These are phyloP conservation scores for Batrachochytrium dendrobatidis DNA, from an alignment of 371 early-diverging fungal genomes.

Conservation along the genomic window DNA sequence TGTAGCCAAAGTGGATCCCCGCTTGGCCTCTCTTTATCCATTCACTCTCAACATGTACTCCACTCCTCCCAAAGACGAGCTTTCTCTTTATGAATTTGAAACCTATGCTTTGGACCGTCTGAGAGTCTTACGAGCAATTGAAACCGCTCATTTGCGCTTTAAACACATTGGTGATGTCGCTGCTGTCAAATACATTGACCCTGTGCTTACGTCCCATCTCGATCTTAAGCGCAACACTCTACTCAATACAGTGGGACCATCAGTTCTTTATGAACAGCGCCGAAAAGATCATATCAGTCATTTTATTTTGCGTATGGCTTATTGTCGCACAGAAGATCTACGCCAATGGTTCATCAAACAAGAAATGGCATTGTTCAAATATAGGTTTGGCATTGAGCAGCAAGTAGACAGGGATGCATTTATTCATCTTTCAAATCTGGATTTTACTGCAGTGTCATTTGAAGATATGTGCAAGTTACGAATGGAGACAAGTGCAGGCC, in stretches of 20 bases:
- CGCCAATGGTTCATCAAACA: slow-evolving; percentile 86
- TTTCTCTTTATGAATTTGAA: slow-evolving; percentile 90
- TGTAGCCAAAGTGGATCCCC: too few species aligned
- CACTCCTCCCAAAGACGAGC: slow-evolving; percentile 59
- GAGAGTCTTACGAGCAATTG: slow-evolving; percentile 73
- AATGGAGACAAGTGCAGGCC: neutral
- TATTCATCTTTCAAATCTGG: slow-evolving; percentile 41
- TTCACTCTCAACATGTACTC: slow-evolving; percentile 72
- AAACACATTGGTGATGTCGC: slow-evolving; percentile 52
- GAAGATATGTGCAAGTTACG: slow-evolving; percentile 6
- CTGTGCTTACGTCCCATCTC: slow-evolving; percentile 49
- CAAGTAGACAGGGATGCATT: slow-evolving; percentile 36
- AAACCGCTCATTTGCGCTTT: slow-evolving; percentile 68
- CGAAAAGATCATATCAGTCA: slow-evolving; percentile 89
- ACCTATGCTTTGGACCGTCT: slow-evolving; percentile 85
- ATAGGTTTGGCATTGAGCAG: slow-evolving; percentile 38
- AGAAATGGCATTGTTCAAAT: slow-evolving; percentile 77
- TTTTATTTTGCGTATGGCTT: slow-evolving; percentile 88
- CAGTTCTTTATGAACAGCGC: slow-evolving; percentile 56
- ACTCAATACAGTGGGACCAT: slow-evolving; percentile 5
- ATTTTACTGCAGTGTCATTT: slow-evolving; percentile 12
- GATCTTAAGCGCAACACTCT: slow-evolving; percentile 13
- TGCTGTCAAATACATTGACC: slow-evolving; percentile 48
- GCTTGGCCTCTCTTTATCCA: slow-evolving; percentile 46
- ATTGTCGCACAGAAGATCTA: slow-evolving; percentile 80